Conservation (phyloP, 2,329 filamentous ascomycete genomes). For the Leptographium galeiforme region DNA sequence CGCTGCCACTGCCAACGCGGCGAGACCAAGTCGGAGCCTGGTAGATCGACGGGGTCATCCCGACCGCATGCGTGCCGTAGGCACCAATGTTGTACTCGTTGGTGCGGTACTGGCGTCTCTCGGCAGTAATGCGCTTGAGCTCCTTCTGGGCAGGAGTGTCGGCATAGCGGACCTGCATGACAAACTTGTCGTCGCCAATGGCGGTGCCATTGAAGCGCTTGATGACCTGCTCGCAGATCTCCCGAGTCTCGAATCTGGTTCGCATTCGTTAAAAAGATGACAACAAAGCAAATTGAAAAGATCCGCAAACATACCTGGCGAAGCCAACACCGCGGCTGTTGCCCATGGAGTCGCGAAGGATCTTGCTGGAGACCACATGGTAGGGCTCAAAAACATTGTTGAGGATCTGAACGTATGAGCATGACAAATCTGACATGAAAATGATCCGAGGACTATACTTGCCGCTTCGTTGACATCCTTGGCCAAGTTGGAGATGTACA, state of each 20-base stretch:
- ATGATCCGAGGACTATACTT: constrained; percentile 20
- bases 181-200: constrained; percentile 64
- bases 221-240: constrained; percentile 84
- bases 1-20: constrained; percentile 15
- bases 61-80: constrained; percentile 49
- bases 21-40: constrained; percentile 22
- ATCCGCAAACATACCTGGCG: constrained; percentile 56
- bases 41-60: constrained; percentile 37
- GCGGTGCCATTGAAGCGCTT: constrained; percentile 68
- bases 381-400: constrained; percentile 67
- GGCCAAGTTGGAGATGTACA: constrained; percentile 95
- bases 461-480: constrained; percentile 85
- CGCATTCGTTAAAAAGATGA: constrained; percentile 12
- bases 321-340: constrained; percentile 96
- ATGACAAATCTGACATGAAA: not conserved
- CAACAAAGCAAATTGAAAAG: not conserved
- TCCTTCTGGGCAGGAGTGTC: constrained; percentile 95
- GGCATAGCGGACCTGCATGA: constrained; percentile 89
- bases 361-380: constrained; percentile 84
- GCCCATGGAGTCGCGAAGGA: constrained; percentile 80
- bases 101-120: constrained; percentile 87
- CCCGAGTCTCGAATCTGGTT: constrained; percentile 71
- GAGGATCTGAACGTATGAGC: constrained; percentile 36
- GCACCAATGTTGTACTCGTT: constrained; percentile 81
- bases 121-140: constrained; percentile 88